A percentile compares a stretch with the other conserved stretches of the same genome.
phyloP scores from a whole-genome alignment of 805 yeast species.

The Metschnikowia drakensbergensis region DNA sequence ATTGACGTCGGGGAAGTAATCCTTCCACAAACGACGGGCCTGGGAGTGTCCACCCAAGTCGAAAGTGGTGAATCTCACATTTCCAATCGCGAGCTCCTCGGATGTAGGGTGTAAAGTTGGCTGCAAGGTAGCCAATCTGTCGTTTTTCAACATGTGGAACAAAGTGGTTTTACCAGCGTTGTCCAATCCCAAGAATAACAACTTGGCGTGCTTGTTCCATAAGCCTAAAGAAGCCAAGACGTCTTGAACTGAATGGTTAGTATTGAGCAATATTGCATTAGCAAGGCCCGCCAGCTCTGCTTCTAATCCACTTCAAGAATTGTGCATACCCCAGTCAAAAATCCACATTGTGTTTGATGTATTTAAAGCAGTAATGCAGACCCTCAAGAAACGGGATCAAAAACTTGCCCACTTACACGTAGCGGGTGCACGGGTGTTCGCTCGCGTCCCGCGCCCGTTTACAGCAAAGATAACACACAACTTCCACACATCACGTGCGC shows the following conservation, averaged over 20 bases:
- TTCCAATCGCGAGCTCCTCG: slow-evolving; percentile 95
- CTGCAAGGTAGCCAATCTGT: slow-evolving; percentile 94
- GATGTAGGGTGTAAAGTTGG: slow-evolving; percentile 99
- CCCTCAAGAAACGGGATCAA: slow-evolving; percentile 5
- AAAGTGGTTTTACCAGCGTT: slow-evolving; percentile 47
- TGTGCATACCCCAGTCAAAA: slow-evolving; percentile 37
- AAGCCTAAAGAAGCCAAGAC: slow-evolving; percentile 44
- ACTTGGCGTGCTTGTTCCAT: slow-evolving; percentile 48
- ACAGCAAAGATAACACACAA: not conserved
- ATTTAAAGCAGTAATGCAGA: slow-evolving; percentile 1
- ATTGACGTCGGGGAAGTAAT: slow-evolving; percentile 98
- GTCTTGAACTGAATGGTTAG: slow-evolving; percentile 39
- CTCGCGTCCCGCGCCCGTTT: not conserved
- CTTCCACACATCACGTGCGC: not conserved
- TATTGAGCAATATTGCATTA: not conserved
- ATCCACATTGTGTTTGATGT: slow-evolving; percentile 27
- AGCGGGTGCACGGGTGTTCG: slow-evolving; percentile 7
- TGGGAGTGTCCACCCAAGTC: slow-evolving; percentile 98
- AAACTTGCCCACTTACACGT: slow-evolving; percentile 8
- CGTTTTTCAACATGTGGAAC: slow-evolving; percentile 63
- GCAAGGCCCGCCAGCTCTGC: not conserved
- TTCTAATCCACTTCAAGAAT: not conserved
- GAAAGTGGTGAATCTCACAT: slow-evolving; percentile 94
- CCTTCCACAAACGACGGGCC: slow-evolving; percentile 99
- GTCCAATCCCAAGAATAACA: slow-evolving; percentile 45